Evolutionary conservation across 1,139 yeast genomes (phyloP), one percentile per base, ranked within the genome.

Genomic region (Yamadazyma dendronema): DNA sequence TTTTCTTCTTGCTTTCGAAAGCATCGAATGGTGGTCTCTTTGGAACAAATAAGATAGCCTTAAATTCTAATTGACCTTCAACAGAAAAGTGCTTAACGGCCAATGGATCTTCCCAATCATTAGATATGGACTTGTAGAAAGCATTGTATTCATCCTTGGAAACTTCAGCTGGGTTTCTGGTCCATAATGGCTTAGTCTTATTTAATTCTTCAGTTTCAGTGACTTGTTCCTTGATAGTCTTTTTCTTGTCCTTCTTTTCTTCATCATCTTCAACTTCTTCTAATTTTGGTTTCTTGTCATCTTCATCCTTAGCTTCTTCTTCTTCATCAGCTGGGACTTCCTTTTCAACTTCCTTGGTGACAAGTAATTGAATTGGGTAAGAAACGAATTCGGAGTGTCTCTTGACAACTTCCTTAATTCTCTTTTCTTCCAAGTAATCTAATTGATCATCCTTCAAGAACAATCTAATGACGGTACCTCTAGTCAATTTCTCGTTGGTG

Each of bases 71-170:
- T 78, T 94, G 98, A 81, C 99, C 99, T 77, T 94, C 99, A 65
- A 94, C 99, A 39, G 97, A 88, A 78, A 94, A 94, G 77, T 94
- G 99, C 82, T 94, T 94, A 56, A 92, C 97, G 53, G 97, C 97
- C 67, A 92, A 82, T 73, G 97, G 99, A 67, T 92, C 98, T 77
- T 92, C 98, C 98, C 98, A 94, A 72, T 94, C 99, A 73, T 94
- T 94, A 42, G 98, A 90, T 61, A 94, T 92, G 38, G 97, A 88
- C 79, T 94, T 94, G 86, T 94, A 94, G 86, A 94, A 94, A 47
- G 97, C 95, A 62, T 94, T 92, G 80, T 94, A 94, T 75, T 94
- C 99, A 53, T 94, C 98, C 77, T 89, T 94, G 53, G 96, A 81
- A 55, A 94, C 95, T 50, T 94, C 99, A 56, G 94, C 74, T 66